Evolutionary conservation across 306 rosid genomes (phyloP).

Genomic region (Vachellia pachyceras): DNA sequence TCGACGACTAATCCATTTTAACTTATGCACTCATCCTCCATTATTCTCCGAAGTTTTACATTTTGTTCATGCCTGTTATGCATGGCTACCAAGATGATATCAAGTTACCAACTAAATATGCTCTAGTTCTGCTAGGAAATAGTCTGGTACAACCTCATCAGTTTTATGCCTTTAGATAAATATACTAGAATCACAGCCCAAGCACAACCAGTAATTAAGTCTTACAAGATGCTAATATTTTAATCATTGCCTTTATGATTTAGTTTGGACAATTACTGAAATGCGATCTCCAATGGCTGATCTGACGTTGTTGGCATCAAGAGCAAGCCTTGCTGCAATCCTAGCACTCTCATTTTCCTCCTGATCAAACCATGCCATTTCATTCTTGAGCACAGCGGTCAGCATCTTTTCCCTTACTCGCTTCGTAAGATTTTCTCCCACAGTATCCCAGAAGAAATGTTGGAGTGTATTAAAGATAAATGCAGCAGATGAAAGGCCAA

Average conservation of each 20-base stretch:
- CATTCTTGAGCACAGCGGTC: constrained; percentile 82
- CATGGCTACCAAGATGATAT: constrained; percentile 20
- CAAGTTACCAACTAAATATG: constrained; percentile 21
- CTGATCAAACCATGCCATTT: constrained; percentile 99
- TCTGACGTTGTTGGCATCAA: constrained; percentile 97
- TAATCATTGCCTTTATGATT: constrained; percentile 25
- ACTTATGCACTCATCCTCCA: constrained; percentile 14
- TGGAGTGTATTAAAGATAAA: constrained; percentile 92
- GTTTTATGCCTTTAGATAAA: constrained; percentile 13
- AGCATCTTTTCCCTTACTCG: constrained; percentile 98
- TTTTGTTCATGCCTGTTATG: constrained; percentile 30
- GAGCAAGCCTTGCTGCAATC: constrained; percentile 90
- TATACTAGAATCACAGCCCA: constrained; percentile 9
- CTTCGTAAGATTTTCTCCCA: constrained; percentile 96
- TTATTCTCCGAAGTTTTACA: constrained; percentile 16
- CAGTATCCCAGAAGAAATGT: constrained; percentile 97
- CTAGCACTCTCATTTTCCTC: constrained; percentile 98
- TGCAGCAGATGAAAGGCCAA: constrained; percentile 97
- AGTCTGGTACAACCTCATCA: constrained; percentile 20
- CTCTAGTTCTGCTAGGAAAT: constrained; percentile 32
- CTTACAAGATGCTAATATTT: neutral
- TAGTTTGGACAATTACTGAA: constrained; percentile 80
- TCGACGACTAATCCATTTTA: constrained; percentile 5
- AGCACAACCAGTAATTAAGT: constrained; percentile 34
- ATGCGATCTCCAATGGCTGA: constrained; percentile 99